These are phyloP conservation scores for Pichia ethanolica DNA, from an alignment of 805 yeast species.

Conservation along the genomic window DNA sequence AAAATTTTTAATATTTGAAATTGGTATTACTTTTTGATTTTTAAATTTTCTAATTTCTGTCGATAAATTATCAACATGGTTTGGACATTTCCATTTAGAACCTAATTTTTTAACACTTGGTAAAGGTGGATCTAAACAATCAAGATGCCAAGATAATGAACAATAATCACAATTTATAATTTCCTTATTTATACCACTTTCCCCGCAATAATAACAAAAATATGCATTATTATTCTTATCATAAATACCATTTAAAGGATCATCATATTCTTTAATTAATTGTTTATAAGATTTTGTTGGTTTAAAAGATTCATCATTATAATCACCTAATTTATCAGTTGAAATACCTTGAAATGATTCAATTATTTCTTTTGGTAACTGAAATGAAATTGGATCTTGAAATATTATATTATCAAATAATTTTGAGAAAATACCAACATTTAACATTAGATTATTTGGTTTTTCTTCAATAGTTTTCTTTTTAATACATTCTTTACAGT, in stretches of 20 bases:
- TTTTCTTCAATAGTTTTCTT: slow-evolving; percentile 21
- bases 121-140: slow-evolving; percentile 74
- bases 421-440: slow-evolving; percentile 45
- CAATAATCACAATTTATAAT: slow-evolving; percentile 81
- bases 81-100: slow-evolving; percentile 86
- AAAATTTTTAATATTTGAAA: slow-evolving; percentile 31
- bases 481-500: slow-evolving; percentile 66
- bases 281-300: slow-evolving; percentile 36
- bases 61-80: slow-evolving; percentile 56
- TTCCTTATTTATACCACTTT: slow-evolving; percentile 43
- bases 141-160: slow-evolving; percentile 77
- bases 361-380: slow-evolving; percentile 60
- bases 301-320: slow-evolving; percentile 53
- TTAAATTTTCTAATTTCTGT: slow-evolving; percentile 42
- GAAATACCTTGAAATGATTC: slow-evolving; percentile 68
- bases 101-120: slow-evolving; percentile 67
- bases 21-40: slow-evolving; percentile 47
- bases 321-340: slow-evolving; percentile 64
- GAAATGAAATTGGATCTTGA: slow-evolving; percentile 58
- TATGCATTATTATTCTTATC: slow-evolving; percentile 64
- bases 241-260: slow-evolving; percentile 50
- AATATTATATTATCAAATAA: slow-evolving; percentile 51
- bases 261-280: slow-evolving; percentile 40
- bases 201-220: slow-evolving; percentile 70
- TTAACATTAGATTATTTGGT: not conserved